Percentiles rank a stretch among this genome's conserved stretches.
These are phyloP conservation scores for Stagonosporopsis rhizophila DNA, from an alignment of 2,329 filamentous ascomycete species.

Conservation along the genomic window DNA sequence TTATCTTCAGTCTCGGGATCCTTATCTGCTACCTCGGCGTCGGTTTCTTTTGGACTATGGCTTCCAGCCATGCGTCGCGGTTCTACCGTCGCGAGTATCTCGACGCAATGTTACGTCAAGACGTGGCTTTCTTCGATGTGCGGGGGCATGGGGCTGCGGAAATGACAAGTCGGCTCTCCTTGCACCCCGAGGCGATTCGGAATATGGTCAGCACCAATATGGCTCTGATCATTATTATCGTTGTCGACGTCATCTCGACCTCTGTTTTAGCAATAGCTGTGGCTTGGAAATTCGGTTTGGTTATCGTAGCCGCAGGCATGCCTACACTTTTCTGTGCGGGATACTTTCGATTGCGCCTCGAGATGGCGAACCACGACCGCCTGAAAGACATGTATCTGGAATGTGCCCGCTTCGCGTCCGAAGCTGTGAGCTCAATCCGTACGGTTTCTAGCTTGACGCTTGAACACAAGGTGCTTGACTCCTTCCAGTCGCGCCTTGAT, in stretches of 20 bases:
- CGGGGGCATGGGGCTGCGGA: background rate
- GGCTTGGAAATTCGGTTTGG: background rate
- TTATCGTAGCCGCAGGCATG: background rate
- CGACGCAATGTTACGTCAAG: background rate
- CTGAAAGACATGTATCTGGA: no score
- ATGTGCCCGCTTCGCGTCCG: slow-evolving; percentile 71
- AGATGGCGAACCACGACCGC: no score
- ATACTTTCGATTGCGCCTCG: background rate
- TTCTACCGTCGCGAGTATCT: no score
- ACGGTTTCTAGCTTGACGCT: slow-evolving; percentile 92
- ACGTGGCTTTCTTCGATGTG: background rate
- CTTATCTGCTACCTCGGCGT: background rate
- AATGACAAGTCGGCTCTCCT: background rate
- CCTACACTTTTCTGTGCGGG: background rate
- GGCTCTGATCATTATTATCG: background rate
- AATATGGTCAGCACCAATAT: background rate
- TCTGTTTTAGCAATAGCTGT: background rate
- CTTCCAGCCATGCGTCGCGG: no score
- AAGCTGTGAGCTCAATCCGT: slow-evolving; percentile 89
- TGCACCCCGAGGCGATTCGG: background rate
- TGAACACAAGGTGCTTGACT: slow-evolving; percentile 61
- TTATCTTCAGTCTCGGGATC: background rate
- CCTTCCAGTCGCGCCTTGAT: no score
- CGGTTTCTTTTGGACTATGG: background rate
- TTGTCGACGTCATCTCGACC: background rate